Percentiles rank a stretch among this genome's conserved stretches.
phyloP scores from a whole-genome alignment of 441 rosid genomes.

The Euphorbia schlechtendalii region DNA sequence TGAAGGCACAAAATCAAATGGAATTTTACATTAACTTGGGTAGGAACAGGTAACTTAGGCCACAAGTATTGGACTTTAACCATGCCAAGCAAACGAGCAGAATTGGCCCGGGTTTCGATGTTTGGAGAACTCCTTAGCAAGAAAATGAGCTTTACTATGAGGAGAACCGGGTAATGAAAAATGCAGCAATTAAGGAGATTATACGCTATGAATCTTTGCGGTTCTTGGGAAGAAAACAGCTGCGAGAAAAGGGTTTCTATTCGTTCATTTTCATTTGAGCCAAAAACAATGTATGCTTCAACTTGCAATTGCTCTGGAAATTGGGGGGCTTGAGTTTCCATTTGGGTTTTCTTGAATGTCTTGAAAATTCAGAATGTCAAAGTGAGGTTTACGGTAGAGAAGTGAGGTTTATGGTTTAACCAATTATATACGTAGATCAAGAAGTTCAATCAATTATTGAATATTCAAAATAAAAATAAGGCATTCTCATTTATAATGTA shows the following conservation, averaged over 20 bases:
- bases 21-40: neutral
- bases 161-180: conserved; percentile 4
- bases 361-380: neutral
- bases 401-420: conserved; percentile 7
- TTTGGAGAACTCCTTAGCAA: conserved; percentile 3
- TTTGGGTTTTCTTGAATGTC: neutral
- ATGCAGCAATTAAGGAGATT: conserved; percentile 10
- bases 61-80: conserved; percentile 14
- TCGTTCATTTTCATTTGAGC: conserved; percentile 7
- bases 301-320: neutral
- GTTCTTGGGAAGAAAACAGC: conserved; percentile 4
- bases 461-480: too few relatives aligned
- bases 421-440: too few relatives aligned
- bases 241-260: conserved; percentile 4
- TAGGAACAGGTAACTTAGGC: conserved; percentile 4
- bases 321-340: neutral
- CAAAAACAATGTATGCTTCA: neutral
- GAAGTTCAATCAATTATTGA: neutral
- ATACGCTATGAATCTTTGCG: conserved; percentile 6
- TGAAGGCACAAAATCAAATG: conserved; percentile 6
- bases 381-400: neutral
- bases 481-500: too few relatives aligned
- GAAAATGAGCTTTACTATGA: conserved; percentile 5
- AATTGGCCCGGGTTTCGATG: neutral
- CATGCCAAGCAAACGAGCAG: conserved; percentile 1